Evolutionary conservation across 305 asterid species (phyloP), one percentile per base, ranked within the genome.

Genomic region (Striga hermonthica): DNA sequence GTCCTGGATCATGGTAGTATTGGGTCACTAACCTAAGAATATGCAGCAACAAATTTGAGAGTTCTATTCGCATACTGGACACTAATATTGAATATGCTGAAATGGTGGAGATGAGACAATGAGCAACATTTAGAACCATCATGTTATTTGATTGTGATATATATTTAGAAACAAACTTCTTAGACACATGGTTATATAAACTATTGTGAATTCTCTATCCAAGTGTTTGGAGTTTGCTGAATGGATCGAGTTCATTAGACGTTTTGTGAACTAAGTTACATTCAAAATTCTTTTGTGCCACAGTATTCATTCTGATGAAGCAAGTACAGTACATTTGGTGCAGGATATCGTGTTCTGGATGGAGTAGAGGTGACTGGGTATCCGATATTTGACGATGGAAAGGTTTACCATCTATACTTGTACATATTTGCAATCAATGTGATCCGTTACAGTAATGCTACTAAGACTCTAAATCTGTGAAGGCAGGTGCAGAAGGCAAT

Each of bases 401-500:
- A 90, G 98, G 98, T 92, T 83, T 83, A 72, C 76, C 80, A 73
- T 81, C 86, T 73, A 78, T 68, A 67, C 82, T 75, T 75, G 84
- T 60, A 71, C 62, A 49, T 76, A 57, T 57, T 67, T 74, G 63
- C 58, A 53, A 64, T 44, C 64, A 59, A 64, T 43, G 47, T 57
- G 47, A 59, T 66, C 14, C 66, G 64, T 66, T 78, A 68, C 75
- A 53, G 61, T 72, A 40, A 72, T 68, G 76, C 68, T 61, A 45
- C 82, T 81, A 69, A 85, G 82, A 77, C 70, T 73, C 83, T 81
- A 62, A 68, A 73, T 76, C 64, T 80, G 80, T 83, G 85, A 87
- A 90, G 95, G 90, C 97, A 92, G 98, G 96, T 92, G 91, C 96
- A 81, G 62, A 92, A 86, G 85, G 98, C 97, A 73, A 82, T 92